These are phyloP conservation scores for Lactarius sanguifluus DNA, from an alignment of 768 basidiomycete species.

Conservation along the genomic window DNA sequence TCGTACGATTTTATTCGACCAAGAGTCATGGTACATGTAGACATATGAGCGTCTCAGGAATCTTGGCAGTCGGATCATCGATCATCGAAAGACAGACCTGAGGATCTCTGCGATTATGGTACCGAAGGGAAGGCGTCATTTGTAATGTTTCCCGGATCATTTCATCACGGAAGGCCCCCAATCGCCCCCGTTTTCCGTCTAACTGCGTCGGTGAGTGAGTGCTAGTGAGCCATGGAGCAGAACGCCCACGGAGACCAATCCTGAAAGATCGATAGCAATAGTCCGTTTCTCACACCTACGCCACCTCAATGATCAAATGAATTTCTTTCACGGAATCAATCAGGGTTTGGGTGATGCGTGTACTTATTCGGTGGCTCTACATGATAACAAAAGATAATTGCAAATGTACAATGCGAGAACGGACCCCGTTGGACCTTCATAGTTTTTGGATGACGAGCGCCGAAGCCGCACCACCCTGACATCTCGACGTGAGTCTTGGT, in stretches of 20 bases:
- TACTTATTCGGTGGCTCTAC: constrained; percentile 19
- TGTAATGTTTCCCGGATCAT: too few species aligned
- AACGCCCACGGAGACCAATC: neutral
- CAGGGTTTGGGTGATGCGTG: neutral
- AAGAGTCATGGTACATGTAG: neutral
- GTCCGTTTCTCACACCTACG: neutral
- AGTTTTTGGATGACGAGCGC: constrained; percentile 87
- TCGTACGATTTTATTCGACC: neutral
- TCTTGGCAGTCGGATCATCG: neutral
- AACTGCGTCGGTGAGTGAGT: neutral
- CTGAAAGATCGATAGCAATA: neutral
- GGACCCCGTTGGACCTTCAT: constrained; percentile 35
- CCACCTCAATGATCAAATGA: neutral
- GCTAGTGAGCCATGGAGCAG: neutral
- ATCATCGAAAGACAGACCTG: neutral
- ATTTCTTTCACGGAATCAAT: constrained; percentile 1
- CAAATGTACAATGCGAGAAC: constrained; percentile 9
- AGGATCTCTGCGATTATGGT: neutral
- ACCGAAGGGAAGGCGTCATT: neutral
- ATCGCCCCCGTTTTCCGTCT: neutral
- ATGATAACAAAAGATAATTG: constrained; percentile 14
- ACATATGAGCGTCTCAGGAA: neutral
- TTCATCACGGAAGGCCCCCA: neutral
- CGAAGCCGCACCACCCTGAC: constrained; percentile 88
- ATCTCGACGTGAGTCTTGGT: constrained; percentile 26